Conservation (phyloP, 164 flowering plant species). For the Warburgia ugandensis region DNA sequence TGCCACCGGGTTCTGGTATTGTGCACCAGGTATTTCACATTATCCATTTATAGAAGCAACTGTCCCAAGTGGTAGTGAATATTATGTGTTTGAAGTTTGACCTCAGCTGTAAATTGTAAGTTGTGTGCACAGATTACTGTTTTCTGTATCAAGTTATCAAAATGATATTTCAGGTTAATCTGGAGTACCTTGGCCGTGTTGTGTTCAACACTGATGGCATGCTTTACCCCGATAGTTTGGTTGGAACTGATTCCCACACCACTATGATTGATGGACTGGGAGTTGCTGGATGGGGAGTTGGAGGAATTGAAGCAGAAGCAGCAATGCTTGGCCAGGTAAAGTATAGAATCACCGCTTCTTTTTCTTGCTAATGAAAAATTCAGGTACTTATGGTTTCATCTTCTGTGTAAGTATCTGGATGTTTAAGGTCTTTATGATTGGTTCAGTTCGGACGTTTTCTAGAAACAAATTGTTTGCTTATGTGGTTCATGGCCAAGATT, state of each 20-base stretch:
- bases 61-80: background rate
- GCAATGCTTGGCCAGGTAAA: constrained; percentile 88
- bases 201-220: constrained; percentile 80
- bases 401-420: too few species aligned
- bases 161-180: constrained; percentile 58
- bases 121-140: too few species aligned
- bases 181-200: constrained; percentile 90
- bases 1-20: constrained; percentile 91
- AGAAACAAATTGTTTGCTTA: too few species aligned
- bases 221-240: constrained; percentile 91
- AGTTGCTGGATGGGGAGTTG: constrained; percentile 98
- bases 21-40: constrained; percentile 64
- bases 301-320: constrained; percentile 96
- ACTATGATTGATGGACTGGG: constrained; percentile 90
- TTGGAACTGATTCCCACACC: constrained; percentile 93
- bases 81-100: background rate
- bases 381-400: too few species aligned
- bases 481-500: too few species aligned
- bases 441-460: too few species aligned
- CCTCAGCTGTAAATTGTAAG: background rate
- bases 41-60: background rate
- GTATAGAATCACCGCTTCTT: background rate
- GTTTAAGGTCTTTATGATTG: too few species aligned
- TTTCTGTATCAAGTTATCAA: background rate
- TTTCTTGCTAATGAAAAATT: too few species aligned